Evolutionary conservation across 352 stramenopile species (phyloP), one percentile per base, ranked within the genome.

Genomic region (Globisporangium carolinianum): DNA sequence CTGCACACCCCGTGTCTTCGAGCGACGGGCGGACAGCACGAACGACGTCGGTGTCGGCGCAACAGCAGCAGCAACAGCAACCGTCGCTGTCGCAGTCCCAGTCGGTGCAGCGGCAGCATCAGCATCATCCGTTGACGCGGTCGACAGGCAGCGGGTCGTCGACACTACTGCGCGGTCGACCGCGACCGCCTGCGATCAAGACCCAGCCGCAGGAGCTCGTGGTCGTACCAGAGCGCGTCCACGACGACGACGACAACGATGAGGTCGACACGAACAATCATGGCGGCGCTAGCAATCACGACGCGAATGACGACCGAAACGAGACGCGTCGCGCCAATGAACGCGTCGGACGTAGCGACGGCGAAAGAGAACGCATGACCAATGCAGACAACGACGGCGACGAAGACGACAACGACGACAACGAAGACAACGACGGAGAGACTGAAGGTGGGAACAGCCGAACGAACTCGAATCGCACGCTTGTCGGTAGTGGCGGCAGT

Each of bases 391-490:
- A 54, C 55, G 46, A 50, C 39, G 39, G 39, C 11, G 39, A 2
- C 46, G 10, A 50, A 4, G 18, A 50, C 9, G 46, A 72, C 15
- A 53, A 68, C 3, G 57, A 73, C 49, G 58, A 60, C 18, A 65
- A 76, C 12, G 55, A 69, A 15, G 60, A 73, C 4, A 58, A 72
- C n/a, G 39, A 57, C 7, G 53, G 58, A 1, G 58, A 63, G 5
- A 51, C 52, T 35, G 47, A 48, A 41, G 47, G 43, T 14, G 60
- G 17, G 18, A 75, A 71, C 58, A 60, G 55, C 24, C 12, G 55
- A 18, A 53, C 55, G 38, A 83, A 73, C 6, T 83, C 72, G 11
- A 81, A 76, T 55, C 75, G 78, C 49, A 81, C 72, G 36, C 47
- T 81, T 37, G 63, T 81, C 8, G 72, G 72, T 14, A 79, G 69